A percentile compares a stretch with the other conserved stretches of the same genome.
These are phyloP conservation scores for Cladosporium sp. DNA, from an alignment of 2,329 filamentous ascomycete genomes.

Conservation along the genomic window DNA sequence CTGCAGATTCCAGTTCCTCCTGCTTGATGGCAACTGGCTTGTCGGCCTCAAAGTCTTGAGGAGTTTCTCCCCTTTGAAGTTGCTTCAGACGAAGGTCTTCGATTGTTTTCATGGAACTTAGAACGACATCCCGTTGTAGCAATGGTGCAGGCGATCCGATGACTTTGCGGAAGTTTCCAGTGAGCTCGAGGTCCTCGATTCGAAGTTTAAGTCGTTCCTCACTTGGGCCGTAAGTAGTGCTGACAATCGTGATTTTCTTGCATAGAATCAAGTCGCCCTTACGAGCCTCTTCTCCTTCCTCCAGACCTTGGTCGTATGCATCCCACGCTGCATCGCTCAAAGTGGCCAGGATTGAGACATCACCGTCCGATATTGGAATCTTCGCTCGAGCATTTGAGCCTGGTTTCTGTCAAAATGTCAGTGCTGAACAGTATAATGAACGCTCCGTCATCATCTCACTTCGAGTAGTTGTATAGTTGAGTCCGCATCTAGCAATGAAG, in stretches of 20 bases:
- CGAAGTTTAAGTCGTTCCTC: slow-evolving; percentile 24
- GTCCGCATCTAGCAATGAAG: slow-evolving; percentile 2
- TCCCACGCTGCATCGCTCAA: slow-evolving; percentile 21
- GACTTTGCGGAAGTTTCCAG: slow-evolving; percentile 23
- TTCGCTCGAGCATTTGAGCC: slow-evolving; percentile 2
- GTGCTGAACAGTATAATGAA: background rate
- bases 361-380: slow-evolving; percentile 25
- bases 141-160: slow-evolving; percentile 20
- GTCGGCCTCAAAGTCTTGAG: slow-evolving; percentile 5
- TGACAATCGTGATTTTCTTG: slow-evolving; percentile 22
- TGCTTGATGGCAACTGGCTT: background rate
- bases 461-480: slow-evolving; percentile 20
- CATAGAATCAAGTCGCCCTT: slow-evolving; percentile 26
- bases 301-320: slow-evolving; percentile 6
- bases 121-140: slow-evolving; percentile 17
- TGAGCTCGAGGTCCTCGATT: slow-evolving; percentile 26
- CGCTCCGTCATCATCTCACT: background rate
- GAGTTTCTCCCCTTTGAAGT: background rate
- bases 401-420: slow-evolving; percentile 11
- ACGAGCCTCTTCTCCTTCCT: slow-evolving; percentile 1
- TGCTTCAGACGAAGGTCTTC: slow-evolving; percentile 6
- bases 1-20: background rate
- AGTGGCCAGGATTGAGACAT: slow-evolving; percentile 21
- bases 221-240: slow-evolving; percentile 24
- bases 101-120: slow-evolving; percentile 20